A percentile compares a stretch with the other conserved stretches of the same genome.
Evolutionary conservation across 805 yeast species (phyloP).

Genomic region (Saccharomycopsis schoenii): DNA sequence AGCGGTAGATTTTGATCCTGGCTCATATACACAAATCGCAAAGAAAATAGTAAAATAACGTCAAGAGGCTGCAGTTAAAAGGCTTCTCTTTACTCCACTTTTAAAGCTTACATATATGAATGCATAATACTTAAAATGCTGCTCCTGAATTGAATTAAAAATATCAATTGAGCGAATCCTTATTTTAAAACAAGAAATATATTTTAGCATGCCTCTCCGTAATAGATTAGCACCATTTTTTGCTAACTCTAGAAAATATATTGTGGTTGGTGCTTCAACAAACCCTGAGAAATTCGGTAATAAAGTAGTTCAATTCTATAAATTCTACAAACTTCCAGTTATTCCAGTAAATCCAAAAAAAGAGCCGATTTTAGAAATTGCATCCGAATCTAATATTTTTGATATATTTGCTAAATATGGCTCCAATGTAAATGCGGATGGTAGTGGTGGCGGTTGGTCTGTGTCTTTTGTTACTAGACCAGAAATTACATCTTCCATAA

Average conservation of each 20-base stretch:
- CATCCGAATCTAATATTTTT: conserved; percentile 28
- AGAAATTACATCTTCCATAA: conserved; percentile 36
- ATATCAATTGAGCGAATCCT: no score
- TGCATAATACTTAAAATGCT: no score
- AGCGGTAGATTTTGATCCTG: no score
- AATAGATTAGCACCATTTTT: conserved; percentile 30
- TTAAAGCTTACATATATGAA: no score
- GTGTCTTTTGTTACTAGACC: conserved; percentile 75
- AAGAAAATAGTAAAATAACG: no score
- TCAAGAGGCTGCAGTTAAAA: no score
- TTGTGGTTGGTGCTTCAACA: conserved; percentile 65
- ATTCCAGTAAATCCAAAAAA: conserved; percentile 57
- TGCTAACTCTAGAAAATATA: conserved; percentile 41
- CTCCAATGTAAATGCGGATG: conserved; percentile 16
- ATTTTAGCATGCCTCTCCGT: neutral
- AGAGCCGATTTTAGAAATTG: conserved; percentile 35
- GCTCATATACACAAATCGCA: no score
- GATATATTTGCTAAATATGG: conserved; percentile 23
- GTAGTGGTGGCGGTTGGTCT: conserved; percentile 36
- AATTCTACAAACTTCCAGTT: conserved; percentile 44
- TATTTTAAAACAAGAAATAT: neutral
- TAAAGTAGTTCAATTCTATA: conserved; percentile 63
- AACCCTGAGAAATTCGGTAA: conserved; percentile 58
- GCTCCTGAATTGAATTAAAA: no score
- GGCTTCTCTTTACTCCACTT: no score